Base-by-base conservation (phyloP, 2,329 filamentous ascomycete species). In the Amesomyces nigricolor region DNA sequence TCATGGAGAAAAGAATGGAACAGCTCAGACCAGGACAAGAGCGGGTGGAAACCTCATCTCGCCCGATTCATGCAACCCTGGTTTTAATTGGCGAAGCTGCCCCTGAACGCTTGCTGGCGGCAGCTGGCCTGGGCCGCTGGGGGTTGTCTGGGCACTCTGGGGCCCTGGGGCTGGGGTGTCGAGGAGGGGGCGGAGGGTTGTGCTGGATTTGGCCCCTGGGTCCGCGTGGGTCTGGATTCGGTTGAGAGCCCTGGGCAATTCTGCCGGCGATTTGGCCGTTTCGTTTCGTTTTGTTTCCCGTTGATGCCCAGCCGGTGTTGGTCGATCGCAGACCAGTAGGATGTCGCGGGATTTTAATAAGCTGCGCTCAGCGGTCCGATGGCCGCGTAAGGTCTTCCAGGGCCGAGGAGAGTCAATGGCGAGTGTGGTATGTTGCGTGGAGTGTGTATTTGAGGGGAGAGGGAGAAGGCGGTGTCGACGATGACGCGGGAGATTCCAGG, bases 1-100 rank as follows among this genome's bases (percentile, higher is more conserved):
- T 76, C 77, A 80, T 80, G 73, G 58, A 47, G 52, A 56, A 70
- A 67, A 65, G 64, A 56, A 54, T 48, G 49, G 50, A 55, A 58
- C 50, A 53, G 46, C 35, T 59, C 59, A 60, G 56, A 58, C 50
- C 42, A 52, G 42, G 58, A 55, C 53, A 58, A 54, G 47, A 53
- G 57, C 56, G 56, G 46, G 63, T 65, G 64, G 63, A 60, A 61
- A 64, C 64, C 62, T 66, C 64, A 66, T 66, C 64, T 66, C 65
- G 59, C 60, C 59, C 56, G 42, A 58, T 54, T 65, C 60, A 65
- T 63, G 62, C 57, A 62, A 58, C 47, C 50, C 56, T 56, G 49
- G 56, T 51, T 62, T 49, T 61, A 46, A 65, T 65, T 66, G 63
- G 64, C 47, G 59, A 61, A 47, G 45, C n/a, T 35, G 58, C 56